phyloP scores from a whole-genome alignment of 768 basidiomycete genomes.

The Erythrobasidium yunnanense region DNA sequence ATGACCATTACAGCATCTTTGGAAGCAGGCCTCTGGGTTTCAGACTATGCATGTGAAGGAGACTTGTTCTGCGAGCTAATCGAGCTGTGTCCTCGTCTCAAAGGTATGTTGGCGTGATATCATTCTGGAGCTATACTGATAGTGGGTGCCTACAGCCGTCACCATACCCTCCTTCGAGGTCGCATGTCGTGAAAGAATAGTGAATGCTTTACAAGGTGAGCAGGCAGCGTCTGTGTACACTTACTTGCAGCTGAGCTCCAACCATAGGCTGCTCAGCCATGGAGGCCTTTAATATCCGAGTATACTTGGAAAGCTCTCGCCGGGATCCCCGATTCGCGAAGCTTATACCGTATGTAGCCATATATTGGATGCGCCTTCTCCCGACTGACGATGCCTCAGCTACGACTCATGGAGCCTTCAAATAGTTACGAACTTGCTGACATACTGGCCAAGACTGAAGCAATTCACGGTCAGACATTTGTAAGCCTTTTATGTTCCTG shows the following conservation, averaged over 20 bases:
- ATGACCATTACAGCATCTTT: background rate
- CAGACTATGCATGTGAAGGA: slow-evolving; percentile 5
- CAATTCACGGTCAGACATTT: slow-evolving; percentile 22
- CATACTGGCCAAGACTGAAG: slow-evolving; percentile 11
- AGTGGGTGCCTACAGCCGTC: background rate
- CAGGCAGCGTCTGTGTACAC: too few relatives aligned
- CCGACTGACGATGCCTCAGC: background rate
- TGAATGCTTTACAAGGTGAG: slow-evolving; percentile 7
- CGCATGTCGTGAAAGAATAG: background rate
- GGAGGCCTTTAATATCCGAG: slow-evolving; percentile 27
- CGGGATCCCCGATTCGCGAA: slow-evolving; percentile 7
- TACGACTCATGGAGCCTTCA: slow-evolving; percentile 24
- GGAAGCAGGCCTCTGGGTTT: slow-evolving; percentile 8
- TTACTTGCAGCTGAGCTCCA: too few relatives aligned
- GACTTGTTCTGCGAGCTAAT: slow-evolving; percentile 27
- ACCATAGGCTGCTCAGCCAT: background rate
- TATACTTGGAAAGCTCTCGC: slow-evolving; percentile 22
- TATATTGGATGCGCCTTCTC: background rate
- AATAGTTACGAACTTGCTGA: background rate
- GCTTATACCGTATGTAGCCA: slow-evolving; percentile 16
- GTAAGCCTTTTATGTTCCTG: background rate
- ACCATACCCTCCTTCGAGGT: slow-evolving; percentile 25
- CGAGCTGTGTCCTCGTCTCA: slow-evolving; percentile 17
- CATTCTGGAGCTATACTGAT: background rate
- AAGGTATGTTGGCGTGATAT: background rate